A percentile compares a stretch with the other conserved stretches of the same genome.
Conservation (phyloP, 2,329 filamentous ascomycete species). For the Pestalotiopsis sp. region DNA sequence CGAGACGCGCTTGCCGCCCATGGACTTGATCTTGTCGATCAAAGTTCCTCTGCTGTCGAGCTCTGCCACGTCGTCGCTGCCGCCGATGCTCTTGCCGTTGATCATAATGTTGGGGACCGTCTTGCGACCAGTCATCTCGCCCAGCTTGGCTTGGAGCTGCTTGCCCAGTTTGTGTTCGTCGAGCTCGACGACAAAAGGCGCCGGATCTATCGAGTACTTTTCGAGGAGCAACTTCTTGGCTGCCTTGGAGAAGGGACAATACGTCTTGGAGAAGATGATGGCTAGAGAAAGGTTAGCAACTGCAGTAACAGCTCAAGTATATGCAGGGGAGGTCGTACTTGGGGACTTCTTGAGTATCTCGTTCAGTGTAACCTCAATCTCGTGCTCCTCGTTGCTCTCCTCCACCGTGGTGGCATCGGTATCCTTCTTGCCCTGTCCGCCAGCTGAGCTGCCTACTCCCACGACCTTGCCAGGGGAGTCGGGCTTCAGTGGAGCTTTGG, state of each 20-base stretch:
- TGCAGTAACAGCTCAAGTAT: slow-evolving; percentile 11
- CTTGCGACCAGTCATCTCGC: slow-evolving; percentile 72
- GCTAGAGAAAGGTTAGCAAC: slow-evolving; percentile 53
- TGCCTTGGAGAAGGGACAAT: slow-evolving; percentile 83
- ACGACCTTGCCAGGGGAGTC: slow-evolving; percentile 61
- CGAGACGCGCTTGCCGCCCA: slow-evolving; percentile 70
- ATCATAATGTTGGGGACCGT: slow-evolving; percentile 95
- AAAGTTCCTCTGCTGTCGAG: slow-evolving; percentile 71
- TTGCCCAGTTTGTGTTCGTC: slow-evolving; percentile 78
- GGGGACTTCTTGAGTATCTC: slow-evolving; percentile 82
- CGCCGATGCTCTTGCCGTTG: slow-evolving; percentile 86
- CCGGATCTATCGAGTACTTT: slow-evolving; percentile 80
- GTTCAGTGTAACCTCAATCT: slow-evolving; percentile 74
- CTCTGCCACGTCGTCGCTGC: slow-evolving; percentile 81
- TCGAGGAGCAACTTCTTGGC: slow-evolving; percentile 86
- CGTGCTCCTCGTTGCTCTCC: slow-evolving; percentile 62
- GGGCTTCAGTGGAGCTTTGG: slow-evolving; percentile 65
- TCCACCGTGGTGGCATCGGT: slow-evolving; percentile 55
- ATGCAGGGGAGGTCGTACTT: slow-evolving; percentile 55
- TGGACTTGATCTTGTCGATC: slow-evolving; percentile 69
- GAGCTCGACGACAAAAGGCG: slow-evolving; percentile 87
- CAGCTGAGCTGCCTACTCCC: slow-evolving; percentile 61
- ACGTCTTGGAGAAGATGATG: slow-evolving; percentile 94
- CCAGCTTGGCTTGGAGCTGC: slow-evolving; percentile 72
- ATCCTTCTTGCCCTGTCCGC: slow-evolving; percentile 48